Conservation (phyloP, 192 early-diverging fungal species). For the Coemansia sp. region DNA sequence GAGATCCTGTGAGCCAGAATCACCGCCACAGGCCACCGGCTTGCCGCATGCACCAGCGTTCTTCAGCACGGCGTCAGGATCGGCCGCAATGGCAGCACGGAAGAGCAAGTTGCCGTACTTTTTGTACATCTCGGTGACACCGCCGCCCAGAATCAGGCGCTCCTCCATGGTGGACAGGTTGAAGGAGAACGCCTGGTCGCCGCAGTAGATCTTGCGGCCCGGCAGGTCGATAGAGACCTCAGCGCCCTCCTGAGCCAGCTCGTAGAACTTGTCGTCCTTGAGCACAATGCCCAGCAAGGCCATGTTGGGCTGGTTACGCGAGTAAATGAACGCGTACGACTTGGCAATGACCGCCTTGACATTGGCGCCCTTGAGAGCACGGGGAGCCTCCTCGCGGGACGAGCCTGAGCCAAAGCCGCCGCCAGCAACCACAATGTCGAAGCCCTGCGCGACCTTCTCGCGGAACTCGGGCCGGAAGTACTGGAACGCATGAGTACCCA, state of each 20-base stretch:
- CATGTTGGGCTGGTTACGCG: conserved; percentile 82
- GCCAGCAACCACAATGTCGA: conserved; percentile 69
- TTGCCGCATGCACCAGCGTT: conserved; percentile 49
- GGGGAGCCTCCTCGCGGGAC: conserved; percentile 76
- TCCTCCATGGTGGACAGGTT: conserved; percentile 71
- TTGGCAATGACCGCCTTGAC: conserved; percentile 79
- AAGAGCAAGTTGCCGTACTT: conserved; percentile 72
- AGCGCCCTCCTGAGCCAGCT: conserved; percentile 67
- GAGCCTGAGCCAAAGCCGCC: conserved; percentile 73
- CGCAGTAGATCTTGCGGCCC: conserved; percentile 62
- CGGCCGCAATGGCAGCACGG: conserved; percentile 67
- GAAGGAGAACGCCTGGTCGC: conserved; percentile 60
- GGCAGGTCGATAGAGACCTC: conserved; percentile 69
- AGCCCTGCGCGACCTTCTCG: conserved; percentile 61
- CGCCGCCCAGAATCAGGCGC: conserved; percentile 68
- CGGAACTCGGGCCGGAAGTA: conserved; percentile 76
- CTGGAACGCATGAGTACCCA: conserved; percentile 69
- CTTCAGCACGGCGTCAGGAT: conserved; percentile 54
- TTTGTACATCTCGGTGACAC: conserved; percentile 78
- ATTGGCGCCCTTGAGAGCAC: conserved; percentile 65
- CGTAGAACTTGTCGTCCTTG: conserved; percentile 72
- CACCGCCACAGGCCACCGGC: conserved; percentile 37
- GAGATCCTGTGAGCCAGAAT: conserved; percentile 42
- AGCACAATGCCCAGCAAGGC: conserved; percentile 74
- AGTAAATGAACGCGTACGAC: conserved; percentile 78